These are phyloP conservation scores for Leishmania martiniquensis DNA, from an alignment of 208 protist genomes.

Conservation along the genomic window DNA sequence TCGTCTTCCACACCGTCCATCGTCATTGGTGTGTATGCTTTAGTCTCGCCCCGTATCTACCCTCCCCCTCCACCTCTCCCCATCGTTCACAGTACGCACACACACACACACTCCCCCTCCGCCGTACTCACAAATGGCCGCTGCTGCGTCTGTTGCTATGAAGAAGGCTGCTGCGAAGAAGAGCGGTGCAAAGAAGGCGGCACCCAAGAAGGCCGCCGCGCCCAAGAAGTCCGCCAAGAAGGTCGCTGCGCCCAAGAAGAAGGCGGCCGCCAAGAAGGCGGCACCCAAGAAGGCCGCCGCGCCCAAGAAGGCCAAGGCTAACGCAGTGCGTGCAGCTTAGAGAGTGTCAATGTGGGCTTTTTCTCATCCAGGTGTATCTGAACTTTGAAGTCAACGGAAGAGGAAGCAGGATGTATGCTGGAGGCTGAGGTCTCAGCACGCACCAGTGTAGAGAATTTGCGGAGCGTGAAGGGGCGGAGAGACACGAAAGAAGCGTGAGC, in stretches of 20 bases:
- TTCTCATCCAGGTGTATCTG: background rate
- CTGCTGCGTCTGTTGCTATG: constrained; percentile 12
- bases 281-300: constrained; percentile 12
- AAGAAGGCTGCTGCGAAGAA: constrained; percentile 35
- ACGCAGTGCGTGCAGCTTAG: constrained; percentile 33
- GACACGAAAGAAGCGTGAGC: constrained; percentile 13
- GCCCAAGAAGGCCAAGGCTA: background rate
- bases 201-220: constrained; percentile 29
- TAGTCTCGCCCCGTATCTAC: background rate
- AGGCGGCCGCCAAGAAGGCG: constrained; percentile 22
- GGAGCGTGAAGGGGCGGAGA: background rate
- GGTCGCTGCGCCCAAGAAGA: constrained; percentile 33
- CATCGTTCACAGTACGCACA: background rate
- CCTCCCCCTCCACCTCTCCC: background rate
- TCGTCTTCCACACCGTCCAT: background rate
- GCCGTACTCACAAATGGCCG: background rate
- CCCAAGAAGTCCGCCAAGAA: constrained; percentile 34
- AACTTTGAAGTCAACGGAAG: background rate
- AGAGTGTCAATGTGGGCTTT: background rate
- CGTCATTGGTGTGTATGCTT: background rate
- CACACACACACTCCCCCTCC: background rate
- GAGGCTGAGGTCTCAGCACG: background rate
- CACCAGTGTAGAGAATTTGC: background rate
- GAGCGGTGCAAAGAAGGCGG: constrained; percentile 11
- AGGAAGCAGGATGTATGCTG: background rate